A percentile compares a stretch with the other conserved stretches of the same genome.
These are phyloP conservation scores for Lasiosphaeria miniovina DNA, from an alignment of 495 filamentous ascomycete genomes.

Conservation along the genomic window DNA sequence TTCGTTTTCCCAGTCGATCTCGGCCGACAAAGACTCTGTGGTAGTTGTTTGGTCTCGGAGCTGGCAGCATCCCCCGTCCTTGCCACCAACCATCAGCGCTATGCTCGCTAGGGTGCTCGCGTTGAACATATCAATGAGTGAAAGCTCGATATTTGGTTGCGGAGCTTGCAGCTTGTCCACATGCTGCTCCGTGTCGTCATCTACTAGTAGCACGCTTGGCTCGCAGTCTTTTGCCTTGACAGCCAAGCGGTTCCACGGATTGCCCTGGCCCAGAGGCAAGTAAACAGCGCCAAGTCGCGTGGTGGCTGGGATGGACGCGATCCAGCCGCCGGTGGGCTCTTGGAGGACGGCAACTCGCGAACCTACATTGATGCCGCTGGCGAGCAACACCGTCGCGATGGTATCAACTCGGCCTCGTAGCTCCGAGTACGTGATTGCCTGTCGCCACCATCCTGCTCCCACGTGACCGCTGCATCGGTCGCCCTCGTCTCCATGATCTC, in stretches of 20 bases:
- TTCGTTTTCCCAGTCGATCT: too few species aligned
- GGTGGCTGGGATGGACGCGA: constrained; percentile 52
- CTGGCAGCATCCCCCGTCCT: too few species aligned
- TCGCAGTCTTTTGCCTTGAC: constrained; percentile 13
- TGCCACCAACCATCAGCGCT: too few species aligned
- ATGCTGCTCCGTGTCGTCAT: constrained; percentile 33
- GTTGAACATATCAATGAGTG: too few species aligned
- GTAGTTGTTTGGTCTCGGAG: too few species aligned
- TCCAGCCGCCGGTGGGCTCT: constrained; percentile 36
- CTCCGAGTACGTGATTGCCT: background rate
- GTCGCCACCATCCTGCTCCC: background rate
- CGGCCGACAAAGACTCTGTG: too few species aligned
- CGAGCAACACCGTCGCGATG: background rate
- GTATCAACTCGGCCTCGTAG: background rate
- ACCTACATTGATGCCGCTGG: background rate
- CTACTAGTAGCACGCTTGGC: constrained; percentile 32
- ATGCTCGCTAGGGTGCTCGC: too few species aligned
- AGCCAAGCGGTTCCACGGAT: constrained; percentile 21
- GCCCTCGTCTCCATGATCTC: background rate
- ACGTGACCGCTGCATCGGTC: background rate
- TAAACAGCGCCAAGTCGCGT: constrained; percentile 46
- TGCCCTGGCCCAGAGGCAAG: constrained; percentile 46
- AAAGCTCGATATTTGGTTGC: too few species aligned
- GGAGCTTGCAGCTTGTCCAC: background rate
- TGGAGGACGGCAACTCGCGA: constrained; percentile 25